Base-by-base conservation (phyloP, 2,329 filamentous ascomycete species). In the Talaromyces sp. region DNA sequence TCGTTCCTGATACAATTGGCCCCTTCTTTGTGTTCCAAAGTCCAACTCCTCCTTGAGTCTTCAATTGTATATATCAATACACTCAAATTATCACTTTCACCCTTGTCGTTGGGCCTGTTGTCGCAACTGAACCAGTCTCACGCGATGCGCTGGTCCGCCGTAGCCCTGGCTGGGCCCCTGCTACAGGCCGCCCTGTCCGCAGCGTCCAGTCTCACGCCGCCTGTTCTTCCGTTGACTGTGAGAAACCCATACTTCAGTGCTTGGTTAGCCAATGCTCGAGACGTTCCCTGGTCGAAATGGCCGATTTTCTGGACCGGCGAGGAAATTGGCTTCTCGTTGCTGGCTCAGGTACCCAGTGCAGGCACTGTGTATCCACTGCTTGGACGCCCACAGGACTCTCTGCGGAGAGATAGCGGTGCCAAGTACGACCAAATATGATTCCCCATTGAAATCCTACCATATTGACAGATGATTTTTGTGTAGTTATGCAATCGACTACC, bases 221-320 rank as follows among this genome's bases (percentile, higher is more conserved):
- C 90, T 11, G 85, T 90, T 1, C 83, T 91, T 45, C 91, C 91
- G 19, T 77, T 95, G 59, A 89, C 90, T 37, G 91, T 94, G 54
- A 87, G 87, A 65, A 90, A 88, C 43, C 91, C 91, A 1, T 95
- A 94, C 72, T 79, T 95, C 5, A 92, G 87, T 73, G 85, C 87
- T n/a, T 92, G 90, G 89, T 81, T 90, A 48, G 71, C 85, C 76
- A 83, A 80, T 92, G 90, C 91, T 47, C 84, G 92, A 69, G 85
- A 89, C 64, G 83, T 84, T 54, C 92, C 92, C 1, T 96, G 92
- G 92, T 84, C 87, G 62, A 85, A 87, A 78, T 96, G 92, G 92
- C 92, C 92, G 27, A 94, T 94, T 76, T 93, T 93, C 76, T 93
- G 88, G 83, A 91, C 89, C 7, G 90, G 90, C 39, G 82, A 87